phyloP scores from a whole-genome alignment of 257 asterid genomes.

The Ballota nigra region DNA sequence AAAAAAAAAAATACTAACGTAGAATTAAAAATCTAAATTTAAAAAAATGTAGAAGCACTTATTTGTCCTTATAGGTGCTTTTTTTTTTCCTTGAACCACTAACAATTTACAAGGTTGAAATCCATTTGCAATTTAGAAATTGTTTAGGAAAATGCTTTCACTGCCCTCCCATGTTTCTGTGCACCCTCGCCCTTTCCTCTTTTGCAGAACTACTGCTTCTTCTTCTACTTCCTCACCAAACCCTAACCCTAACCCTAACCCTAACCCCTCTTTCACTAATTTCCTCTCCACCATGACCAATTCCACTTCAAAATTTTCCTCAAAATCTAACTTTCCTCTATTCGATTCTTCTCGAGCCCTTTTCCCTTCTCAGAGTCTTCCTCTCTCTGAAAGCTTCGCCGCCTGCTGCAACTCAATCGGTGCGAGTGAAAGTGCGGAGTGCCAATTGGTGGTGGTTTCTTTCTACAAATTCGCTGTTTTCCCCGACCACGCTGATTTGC shows the following conservation, averaged over 20 bases:
- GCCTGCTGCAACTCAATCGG: conserved; percentile 20
- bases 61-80: too few species aligned
- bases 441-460: conserved; percentile 69
- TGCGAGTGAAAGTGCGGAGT: conserved; percentile 23
- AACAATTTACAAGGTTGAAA: too few species aligned
- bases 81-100: too few species aligned
- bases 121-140: background rate
- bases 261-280: too few species aligned
- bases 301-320: conserved; percentile 33
- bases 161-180: conserved; percentile 23
- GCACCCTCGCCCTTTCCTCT: conserved; percentile 36
- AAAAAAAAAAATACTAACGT: too few species aligned
- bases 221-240: too few species aligned
- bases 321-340: conserved; percentile 28
- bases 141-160: conserved; percentile 13
- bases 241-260: too few species aligned
- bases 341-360: conserved; percentile 38
- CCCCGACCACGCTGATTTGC: conserved; percentile 66
- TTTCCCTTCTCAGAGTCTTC: conserved; percentile 28
- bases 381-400: conserved; percentile 35
- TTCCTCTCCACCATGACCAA: conserved; percentile 29
- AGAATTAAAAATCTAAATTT: too few species aligned
- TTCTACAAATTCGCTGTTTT: conserved; percentile 83
- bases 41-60: too few species aligned
- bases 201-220: conserved; percentile 37